Evolutionary conservation across 352 stramenopile genomes (phyloP), one percentile per base, ranked within the genome.

Genomic region (Globisporangium canariense): DNA sequence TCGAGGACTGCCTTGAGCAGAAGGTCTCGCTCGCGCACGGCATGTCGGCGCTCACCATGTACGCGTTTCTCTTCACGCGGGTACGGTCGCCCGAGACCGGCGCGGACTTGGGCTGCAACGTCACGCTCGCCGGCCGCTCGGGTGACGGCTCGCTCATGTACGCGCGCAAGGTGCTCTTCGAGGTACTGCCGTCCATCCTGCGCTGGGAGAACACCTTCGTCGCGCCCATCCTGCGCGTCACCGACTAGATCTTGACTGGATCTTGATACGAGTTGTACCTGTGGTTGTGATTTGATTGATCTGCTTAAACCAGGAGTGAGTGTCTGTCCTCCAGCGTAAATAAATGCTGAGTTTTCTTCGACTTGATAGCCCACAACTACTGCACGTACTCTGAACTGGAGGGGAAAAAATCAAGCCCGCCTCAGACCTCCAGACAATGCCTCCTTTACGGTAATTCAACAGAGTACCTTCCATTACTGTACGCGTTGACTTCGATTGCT

Each of bases 171-270:
- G 62, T 79, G 46, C 58, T 79, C 14, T 68, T 68, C 18, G 74
- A 82, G 47, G 68, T 69, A 14, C 66, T 79, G 3, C 69, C 69
- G 49, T 74, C 71, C n/a, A 72, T 76, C 43, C 58, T 81, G 63
- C 68, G 74, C 22, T 81, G 71, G 74, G 71, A 81, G 43, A 71
- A 77, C 47, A 70, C 56, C 9, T 76, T 71, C 56, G 69, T 76
- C 18, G 72, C 62, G 30, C 69, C 69, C 20, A 78, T 78, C 46
- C 46, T 76, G 56, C 67, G 72, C 61, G 43, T 79, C 55, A 60
- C 52, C n/a, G 60, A 38, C 32, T 59, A 46, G 54, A 28, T 40
- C 34, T 28, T 2, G 25, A 28, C 25, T 28, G 25, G 2, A 28
- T 28, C 25, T 28, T 28, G 25, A 28, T 28, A 28, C 25, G 25